phyloP scores from a whole-genome alignment of 2,329 filamentous ascomycete genomes.

The Ceratocystis ficicola region DNA sequence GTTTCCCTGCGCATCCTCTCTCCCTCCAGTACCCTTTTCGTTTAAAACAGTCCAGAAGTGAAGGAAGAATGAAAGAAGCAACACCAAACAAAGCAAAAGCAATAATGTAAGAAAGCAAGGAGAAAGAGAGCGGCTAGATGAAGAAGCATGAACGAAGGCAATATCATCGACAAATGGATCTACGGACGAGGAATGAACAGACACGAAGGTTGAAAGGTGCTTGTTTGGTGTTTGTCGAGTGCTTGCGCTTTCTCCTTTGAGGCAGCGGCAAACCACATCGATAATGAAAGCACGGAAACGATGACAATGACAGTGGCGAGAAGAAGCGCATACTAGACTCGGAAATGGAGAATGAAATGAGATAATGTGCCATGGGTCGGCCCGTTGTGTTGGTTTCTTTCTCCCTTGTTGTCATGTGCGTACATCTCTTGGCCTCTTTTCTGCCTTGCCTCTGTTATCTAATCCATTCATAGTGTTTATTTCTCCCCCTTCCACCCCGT shows the following conservation, averaged over 20 bases:
- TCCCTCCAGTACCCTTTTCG: slow-evolving; percentile 23
- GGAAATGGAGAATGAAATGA: not conserved
- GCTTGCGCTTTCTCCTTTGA: not conserved
- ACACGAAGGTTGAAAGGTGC: no score
- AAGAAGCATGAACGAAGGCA: not conserved
- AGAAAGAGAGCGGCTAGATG: not conserved
- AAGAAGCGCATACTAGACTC: not conserved
- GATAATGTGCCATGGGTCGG: not conserved
- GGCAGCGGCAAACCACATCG: not conserved
- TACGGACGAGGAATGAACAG: no score
- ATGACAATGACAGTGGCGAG: not conserved
- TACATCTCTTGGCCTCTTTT: no score
- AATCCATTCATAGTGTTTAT: not conserved
- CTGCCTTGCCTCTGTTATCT: no score
- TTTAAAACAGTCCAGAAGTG: not conserved
- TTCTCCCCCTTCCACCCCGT: not conserved
- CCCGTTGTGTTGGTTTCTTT: not conserved
- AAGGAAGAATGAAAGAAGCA: not conserved
- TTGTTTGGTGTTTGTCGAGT: no score
- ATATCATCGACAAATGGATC: not conserved
- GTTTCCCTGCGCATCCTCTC: not conserved
- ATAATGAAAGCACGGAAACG: no score
- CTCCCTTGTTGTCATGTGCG: no score
- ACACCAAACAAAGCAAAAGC: not conserved
- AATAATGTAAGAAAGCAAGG: not conserved